Percentiles rank a stretch among this genome's conserved stretches.
Evolutionary conservation across 1,284 basidiomycete species (phyloP).

Genomic region (Pholiota adiposa): DNA sequence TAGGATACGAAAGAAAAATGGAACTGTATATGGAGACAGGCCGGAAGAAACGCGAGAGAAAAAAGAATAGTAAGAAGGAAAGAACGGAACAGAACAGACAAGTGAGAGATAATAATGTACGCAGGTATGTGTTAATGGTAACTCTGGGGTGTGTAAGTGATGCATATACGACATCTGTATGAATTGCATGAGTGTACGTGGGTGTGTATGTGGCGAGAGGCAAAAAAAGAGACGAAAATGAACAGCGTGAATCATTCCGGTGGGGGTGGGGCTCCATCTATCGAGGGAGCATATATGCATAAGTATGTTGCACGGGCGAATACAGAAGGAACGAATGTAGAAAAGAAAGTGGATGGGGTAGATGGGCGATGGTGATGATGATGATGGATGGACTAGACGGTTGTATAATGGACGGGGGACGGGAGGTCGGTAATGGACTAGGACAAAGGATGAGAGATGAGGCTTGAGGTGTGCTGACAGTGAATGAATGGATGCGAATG

Average conservation of each 20-base stretch:
- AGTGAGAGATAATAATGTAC: background rate
- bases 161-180: background rate
- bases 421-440: background rate
- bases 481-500: background rate
- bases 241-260: background rate
- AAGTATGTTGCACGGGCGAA: background rate
- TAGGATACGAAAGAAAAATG: background rate
- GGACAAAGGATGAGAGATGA: background rate
- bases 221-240: background rate
- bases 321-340: background rate
- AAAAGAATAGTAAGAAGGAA: background rate
- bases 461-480: background rate
- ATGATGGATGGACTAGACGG: background rate
- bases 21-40: background rate
- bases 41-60: background rate
- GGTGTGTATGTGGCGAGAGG: background rate
- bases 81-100: background rate
- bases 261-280: background rate
- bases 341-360: background rate
- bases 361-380: background rate
- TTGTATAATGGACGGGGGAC: background rate
- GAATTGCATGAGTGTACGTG: background rate
- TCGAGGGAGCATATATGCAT: background rate
- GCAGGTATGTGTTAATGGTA: background rate
- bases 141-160: background rate